These are phyloP conservation scores for Yamagishiella unicocca DNA, from an alignment of 139 green algal genomes.

Conservation along the genomic window DNA sequence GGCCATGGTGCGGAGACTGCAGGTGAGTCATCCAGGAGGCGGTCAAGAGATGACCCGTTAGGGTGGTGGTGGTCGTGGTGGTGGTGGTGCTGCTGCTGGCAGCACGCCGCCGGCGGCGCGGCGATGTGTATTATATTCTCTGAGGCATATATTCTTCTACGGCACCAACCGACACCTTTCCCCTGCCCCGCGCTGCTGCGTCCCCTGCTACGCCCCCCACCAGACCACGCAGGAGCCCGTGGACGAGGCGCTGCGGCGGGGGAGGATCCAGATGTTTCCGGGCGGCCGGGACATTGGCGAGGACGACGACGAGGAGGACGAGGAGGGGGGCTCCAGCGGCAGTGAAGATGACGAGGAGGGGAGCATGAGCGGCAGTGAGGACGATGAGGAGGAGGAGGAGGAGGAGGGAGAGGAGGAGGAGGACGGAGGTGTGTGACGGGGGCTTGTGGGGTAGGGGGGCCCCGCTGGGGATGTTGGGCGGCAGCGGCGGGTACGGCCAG, in stretches of 20 bases:
- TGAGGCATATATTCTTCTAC: no score
- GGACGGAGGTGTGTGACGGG: constrained; percentile 33
- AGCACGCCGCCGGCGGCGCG: no score
- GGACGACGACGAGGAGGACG: constrained; percentile 48
- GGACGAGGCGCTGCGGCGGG: constrained; percentile 86
- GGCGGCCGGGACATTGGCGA: constrained; percentile 42
- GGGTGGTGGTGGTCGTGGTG: no score
- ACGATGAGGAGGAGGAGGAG: constrained; percentile 4
- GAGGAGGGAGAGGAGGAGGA: constrained; percentile 45
- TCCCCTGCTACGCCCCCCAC: not conserved
- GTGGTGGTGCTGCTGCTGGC: no score
- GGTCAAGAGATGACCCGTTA: no score
- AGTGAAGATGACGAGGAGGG: constrained; percentile 45
- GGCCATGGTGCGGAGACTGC: constrained; percentile 91
- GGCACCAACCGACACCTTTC: no score
- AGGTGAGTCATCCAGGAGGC: constrained; percentile 47
- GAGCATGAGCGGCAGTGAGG: constrained; percentile 45
- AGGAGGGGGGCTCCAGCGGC: constrained; percentile 47
- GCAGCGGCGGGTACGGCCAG: no score
- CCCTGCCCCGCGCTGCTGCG: not conserved
- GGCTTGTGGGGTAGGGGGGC: no score
- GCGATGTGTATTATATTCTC: no score
- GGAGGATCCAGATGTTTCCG: constrained; percentile 66
- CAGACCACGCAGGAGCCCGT: constrained; percentile 66
- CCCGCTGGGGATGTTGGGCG: no score